phyloP scores from a whole-genome alignment of 257 asterid genomes.

The Solanum clarkiae region DNA sequence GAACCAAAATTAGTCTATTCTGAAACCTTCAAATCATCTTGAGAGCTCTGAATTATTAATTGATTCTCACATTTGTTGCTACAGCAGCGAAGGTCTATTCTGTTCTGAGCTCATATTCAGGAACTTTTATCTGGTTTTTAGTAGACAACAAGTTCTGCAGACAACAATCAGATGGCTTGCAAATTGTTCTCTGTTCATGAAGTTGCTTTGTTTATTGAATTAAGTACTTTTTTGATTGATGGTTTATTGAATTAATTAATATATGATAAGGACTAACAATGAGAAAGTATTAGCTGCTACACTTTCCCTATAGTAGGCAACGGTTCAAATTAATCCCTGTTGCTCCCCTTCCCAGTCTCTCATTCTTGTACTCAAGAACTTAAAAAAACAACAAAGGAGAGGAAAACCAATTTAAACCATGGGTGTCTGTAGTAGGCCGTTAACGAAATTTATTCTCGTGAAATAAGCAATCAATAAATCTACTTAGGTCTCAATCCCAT shows the following conservation, averaged over 20 bases:
- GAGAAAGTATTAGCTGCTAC: neutral
- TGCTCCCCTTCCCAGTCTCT: neutral
- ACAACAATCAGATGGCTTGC: neutral
- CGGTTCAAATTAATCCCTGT: neutral
- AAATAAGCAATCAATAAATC: neutral
- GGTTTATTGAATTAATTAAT: neutral
- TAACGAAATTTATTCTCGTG: neutral
- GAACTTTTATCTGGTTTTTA: neutral
- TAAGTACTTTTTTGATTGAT: neutral
- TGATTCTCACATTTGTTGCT: neutral
- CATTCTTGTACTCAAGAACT: neutral
- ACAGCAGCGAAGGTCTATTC: neutral
- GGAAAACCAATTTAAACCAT: neutral
- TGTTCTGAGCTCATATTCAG: neutral
- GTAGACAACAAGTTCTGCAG: neutral
- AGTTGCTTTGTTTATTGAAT: neutral
- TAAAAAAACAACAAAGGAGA: neutral
- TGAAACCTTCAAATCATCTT: neutral
- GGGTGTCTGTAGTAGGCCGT: neutral
- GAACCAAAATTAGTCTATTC: neutral
- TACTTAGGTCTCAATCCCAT: neutral
- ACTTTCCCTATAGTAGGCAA: neutral
- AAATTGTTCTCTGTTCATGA: neutral
- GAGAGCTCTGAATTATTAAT: neutral
- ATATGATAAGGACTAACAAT: neutral